Base-by-base conservation (phyloP, 202 grass and related monocot genomes). In the Musa balbisiana region DNA sequence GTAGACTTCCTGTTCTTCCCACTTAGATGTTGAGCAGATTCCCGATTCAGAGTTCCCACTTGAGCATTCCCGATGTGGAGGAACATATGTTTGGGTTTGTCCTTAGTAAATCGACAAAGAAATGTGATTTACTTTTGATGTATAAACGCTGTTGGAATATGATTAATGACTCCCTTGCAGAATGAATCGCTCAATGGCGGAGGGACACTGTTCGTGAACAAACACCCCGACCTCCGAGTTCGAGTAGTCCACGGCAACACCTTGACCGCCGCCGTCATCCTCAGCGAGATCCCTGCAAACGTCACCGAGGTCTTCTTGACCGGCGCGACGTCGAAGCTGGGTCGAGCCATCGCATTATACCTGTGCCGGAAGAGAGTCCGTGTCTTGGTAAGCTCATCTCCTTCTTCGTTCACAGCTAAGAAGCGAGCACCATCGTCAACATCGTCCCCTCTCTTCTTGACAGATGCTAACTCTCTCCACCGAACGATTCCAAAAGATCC, bases 171-270 rank as follows among this genome's bases (percentile, higher is more conserved):
- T 52, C 19, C 52, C 53, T 29, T 58, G 55, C 82, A 96, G 92
- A 96, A 97, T 66, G 93, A 97, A 81, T 80, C 88, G 16, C 85
- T 97, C 22, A 97, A 97, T 71, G 90, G 93, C 5, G 90, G 90
- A 1, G 90, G 90, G n/a, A 92, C 84, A n/a, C 77, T 97, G 73
- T 97, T 92, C 59, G 90, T 97, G 76, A 87, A 91, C 69, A 97
- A 92, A 75, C 86, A 92, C 71, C 90, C 86, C 12, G 73, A 89
- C 81, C 91, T 97, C 23, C 86, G 77, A 52, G 87, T 92, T 13
- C 86, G 93, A 50, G 80, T 97, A 1, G 90, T 91, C 51, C 93
- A 97, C 62, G 93, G 93, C 33, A 97, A 97, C 88, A 97, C 93
- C 17, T 81, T 97, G 1, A 97, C 90, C 0, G 90, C 93, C 0